These are phyloP conservation scores for Conticribra guillardii DNA, from an alignment of 108 stramenopile species.

Conservation along the genomic window DNA sequence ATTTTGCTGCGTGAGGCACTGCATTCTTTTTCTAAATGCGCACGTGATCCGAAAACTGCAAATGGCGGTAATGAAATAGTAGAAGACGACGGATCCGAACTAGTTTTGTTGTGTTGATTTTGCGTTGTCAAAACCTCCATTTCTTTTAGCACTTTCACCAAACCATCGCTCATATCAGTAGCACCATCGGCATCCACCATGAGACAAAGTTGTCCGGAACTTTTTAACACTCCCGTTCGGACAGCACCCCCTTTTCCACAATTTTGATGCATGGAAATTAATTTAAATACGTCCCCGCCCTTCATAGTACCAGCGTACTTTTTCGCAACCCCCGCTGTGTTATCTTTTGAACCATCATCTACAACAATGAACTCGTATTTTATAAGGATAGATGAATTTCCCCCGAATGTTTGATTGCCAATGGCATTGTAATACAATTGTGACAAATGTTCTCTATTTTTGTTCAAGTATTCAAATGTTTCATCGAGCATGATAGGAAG, in stretches of 20 bases:
- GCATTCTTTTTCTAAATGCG: conserved; percentile 65
- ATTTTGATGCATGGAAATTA: conserved; percentile 56
- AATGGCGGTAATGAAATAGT: conserved; percentile 17
- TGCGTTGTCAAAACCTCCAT: conserved; percentile 25
- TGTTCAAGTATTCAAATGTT: conserved; percentile 68
- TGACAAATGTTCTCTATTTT: conserved; percentile 26
- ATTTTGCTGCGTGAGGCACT: conserved; percentile 62
- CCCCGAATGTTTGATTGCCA: background rate
- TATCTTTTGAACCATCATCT: conserved; percentile 83
- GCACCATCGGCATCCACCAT: conserved; percentile 91
- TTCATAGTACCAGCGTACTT: conserved; percentile 43
- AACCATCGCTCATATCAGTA: conserved; percentile 74
- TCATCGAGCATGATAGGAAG: conserved; percentile 86
- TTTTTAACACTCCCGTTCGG: conserved; percentile 69
- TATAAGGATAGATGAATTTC: background rate
- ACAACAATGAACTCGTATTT: conserved; percentile 77
- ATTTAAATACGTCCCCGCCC: conserved; percentile 49
- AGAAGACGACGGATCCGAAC: background rate
- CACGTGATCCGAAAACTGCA: conserved; percentile 80
- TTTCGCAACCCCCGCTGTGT: conserved; percentile 58
- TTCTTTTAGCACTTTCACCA: conserved; percentile 55
- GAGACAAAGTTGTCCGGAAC: conserved; percentile 60
- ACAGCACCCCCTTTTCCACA: conserved; percentile 81
- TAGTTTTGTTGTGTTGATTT: conserved; percentile 1
- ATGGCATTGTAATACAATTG: conserved; percentile 11